Evolutionary conservation across 768 basidiomycete genomes (phyloP), one percentile per base, ranked within the genome.

Genomic region (Tricholoma flavovirens): DNA sequence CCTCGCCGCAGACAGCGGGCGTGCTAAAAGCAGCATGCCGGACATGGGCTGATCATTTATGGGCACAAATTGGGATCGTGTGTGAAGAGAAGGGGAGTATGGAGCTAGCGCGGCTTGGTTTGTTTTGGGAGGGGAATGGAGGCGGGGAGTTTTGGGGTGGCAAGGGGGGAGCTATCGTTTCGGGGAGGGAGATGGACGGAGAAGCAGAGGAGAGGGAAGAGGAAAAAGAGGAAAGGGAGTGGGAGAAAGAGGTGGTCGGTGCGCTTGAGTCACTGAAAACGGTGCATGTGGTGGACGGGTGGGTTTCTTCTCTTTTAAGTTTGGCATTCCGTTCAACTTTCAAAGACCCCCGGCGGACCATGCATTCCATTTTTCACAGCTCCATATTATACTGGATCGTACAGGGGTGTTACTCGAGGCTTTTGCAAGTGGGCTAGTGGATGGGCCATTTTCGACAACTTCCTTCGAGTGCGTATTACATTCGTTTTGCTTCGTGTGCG

Each of bases 11-110:
- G 68, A 90, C 89, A 1, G 78, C 83, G 0, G 72, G 69, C 17
- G 70, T 87, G 30, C 80, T 93, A 30, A 84, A 88, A 59, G 79
- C 84, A 0, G 83, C 88, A 3, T 95, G 92, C 65, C 73, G 84
- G 32, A 88, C 89, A 19, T 98, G 96, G 95, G 90, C 95, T 64
- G 97, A 99, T 65, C 87, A 95, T 66, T 76, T 98, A 0, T 99
- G 97, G 97, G 92, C 90, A 0, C 87, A 90, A 56, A 75, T 94
- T 50, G 85, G 84, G 61, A 78, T 91, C 51, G 74, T 91, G 36
- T 87, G 90, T 62, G 91, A 95, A 66, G 86, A 92, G 61, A 85
- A 88, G 57, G 81, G 88, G 66, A 86, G 84, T 46, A 77, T 76
- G 29, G 84, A 88, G 58, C 79, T 98, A 64, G 67, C 75, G 9